phyloP scores from a whole-genome alignment of 345 rosid species.

The Crucihimalaya himalaica region DNA sequence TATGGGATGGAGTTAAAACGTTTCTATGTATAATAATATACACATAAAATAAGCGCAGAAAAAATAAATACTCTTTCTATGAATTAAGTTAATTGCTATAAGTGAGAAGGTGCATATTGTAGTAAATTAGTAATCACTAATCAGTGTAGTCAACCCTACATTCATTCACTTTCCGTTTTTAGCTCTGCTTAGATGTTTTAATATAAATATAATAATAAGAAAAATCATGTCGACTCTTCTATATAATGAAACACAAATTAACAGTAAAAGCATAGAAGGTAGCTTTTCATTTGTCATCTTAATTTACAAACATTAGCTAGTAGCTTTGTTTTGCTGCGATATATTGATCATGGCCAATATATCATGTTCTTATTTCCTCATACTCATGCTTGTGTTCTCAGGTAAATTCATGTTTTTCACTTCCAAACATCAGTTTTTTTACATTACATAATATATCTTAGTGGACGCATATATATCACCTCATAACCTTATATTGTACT shows the following conservation, averaged over 20 bases:
- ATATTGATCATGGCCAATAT: slow-evolving; percentile 16
- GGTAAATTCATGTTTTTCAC: neutral
- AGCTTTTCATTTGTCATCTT: neutral
- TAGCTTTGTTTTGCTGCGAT: neutral
- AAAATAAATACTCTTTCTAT: neutral
- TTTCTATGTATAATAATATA: neutral
- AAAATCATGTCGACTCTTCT: neutral
- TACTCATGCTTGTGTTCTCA: slow-evolving; percentile 21
- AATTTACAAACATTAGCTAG: neutral
- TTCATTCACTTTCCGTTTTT: neutral
- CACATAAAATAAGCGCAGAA: neutral
- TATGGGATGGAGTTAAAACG: too few species aligned
- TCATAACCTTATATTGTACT: neutral
- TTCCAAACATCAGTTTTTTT: neutral
- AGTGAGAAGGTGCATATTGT: neutral
- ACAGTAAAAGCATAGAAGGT: neutral
- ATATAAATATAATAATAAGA: neutral
- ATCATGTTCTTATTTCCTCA: slow-evolving; percentile 17
- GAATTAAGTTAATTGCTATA: neutral
- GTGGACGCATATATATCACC: too few species aligned
- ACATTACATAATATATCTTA: neutral
- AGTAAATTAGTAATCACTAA: too few species aligned
- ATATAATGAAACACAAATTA: neutral
- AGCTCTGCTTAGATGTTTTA: neutral
- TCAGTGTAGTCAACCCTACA: neutral